Conservation (phyloP, 192 early-diverging fungal genomes). For the Borealophlyctis nickersoniae region DNA sequence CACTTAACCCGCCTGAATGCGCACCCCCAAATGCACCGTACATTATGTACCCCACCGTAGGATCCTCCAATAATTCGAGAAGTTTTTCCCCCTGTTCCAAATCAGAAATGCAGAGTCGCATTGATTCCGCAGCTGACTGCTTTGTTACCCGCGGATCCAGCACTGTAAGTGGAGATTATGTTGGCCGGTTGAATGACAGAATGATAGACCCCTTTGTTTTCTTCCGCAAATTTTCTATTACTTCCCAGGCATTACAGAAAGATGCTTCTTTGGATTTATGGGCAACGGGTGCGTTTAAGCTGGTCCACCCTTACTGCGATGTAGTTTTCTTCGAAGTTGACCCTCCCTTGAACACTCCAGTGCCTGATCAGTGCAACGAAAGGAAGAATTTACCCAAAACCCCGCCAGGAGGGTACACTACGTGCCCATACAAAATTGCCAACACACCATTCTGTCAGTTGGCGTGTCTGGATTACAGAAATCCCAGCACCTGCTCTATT, state of each 20-base stretch:
- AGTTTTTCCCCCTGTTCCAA: conserved; percentile 20
- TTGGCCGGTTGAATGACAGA: too few relatives aligned
- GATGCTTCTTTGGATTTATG: conserved; percentile 7
- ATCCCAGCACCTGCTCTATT: conserved; percentile 6
- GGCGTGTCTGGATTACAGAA: neutral
- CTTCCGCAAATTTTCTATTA: neutral
- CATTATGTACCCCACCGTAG: conserved; percentile 75
- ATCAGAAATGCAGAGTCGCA: neutral
- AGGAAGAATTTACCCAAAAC: conserved; percentile 1
- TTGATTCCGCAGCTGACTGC: conserved; percentile 8
- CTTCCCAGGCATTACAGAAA: conserved; percentile 10
- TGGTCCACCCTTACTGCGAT: too few relatives aligned
- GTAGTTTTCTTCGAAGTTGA: too few relatives aligned
- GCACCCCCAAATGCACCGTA: conserved; percentile 14
- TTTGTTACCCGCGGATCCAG: conserved; percentile 18
- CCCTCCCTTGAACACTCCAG: conserved; percentile 1
- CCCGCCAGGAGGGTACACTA: conserved; percentile 10
- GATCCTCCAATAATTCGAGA: conserved; percentile 69
- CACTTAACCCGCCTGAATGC: conserved; percentile 12
- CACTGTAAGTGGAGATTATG: neutral
- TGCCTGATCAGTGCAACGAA: conserved; percentile 11
- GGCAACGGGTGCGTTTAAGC: neutral
- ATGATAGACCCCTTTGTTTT: too few relatives aligned
- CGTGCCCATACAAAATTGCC: conserved; percentile 8
- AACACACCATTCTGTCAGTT: neutral